Evolutionary conservation across 495 filamentous ascomycete genomes (phyloP), one percentile per base, ranked within the genome.

Genomic region (Podospora bellae-mahoneyi): DNA sequence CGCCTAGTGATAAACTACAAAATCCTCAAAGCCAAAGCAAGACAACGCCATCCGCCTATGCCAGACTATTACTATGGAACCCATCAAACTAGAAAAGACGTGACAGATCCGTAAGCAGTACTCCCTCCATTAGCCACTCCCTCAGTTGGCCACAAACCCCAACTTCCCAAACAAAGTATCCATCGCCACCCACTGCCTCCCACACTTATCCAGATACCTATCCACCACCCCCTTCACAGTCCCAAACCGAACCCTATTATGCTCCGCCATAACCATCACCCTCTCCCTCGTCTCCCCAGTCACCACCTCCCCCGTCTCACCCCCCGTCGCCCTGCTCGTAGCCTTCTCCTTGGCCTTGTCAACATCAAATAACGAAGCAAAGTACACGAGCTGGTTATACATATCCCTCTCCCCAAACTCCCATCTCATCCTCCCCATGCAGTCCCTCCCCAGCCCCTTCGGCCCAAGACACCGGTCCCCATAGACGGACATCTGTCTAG

Each of bases 101-200:
- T 48, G 13, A 48, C 15, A 48, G 23, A 48, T 48, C 39, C 39
- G 18, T 48, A 23, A 23, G 23, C 23, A 23, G 23, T 23, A 0
- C 18, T 48, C 39, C 39, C 15, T 10, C 39, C 39, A 6, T 1
- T 13, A 5, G 4, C 30, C 30, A 5, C 7, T 32, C 30, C 30
- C 30, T 32, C 66, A 78, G 54, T 65, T 69, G 71, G 78, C 75
- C 6, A 70, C 68, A 68, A 84, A 82, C 39, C 85, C 85, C 18
- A 87, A 61, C 78, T 85, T 86, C 3, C 79, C 78, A 77, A 98
- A 99, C 68, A 99, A 81, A 75, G 82, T 87, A 79, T 94, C 93
- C 95, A 98, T 99, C 66, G 91, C 91, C 65, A 99, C 95, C 93
- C 93, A 98, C 79, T 91, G 91, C 76, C 93, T 83, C 44, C 96